Evolutionary conservation across 305 asterid species (phyloP).

Genomic region (Solanum hybrid): DNA sequence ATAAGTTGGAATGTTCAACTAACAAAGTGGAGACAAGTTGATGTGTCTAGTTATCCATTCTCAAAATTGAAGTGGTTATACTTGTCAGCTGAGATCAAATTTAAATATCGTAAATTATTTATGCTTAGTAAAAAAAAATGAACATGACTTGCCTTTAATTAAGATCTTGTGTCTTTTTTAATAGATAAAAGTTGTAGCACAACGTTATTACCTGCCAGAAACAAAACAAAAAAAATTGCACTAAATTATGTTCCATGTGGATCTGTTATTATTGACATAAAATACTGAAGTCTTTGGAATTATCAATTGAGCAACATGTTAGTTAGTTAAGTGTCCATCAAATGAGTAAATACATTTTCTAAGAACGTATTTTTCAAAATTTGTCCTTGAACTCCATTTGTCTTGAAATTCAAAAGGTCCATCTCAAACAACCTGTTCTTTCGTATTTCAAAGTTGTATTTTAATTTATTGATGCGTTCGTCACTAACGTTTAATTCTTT

Average conservation of each 20-base stretch:
- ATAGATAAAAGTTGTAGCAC: not conserved
- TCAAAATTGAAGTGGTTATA: not conserved
- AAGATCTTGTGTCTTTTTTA: not conserved
- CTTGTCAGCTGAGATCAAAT: not conserved
- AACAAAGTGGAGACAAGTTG: not conserved
- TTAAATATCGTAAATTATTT: too few relatives aligned
- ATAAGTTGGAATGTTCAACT: not conserved
- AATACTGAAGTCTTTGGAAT: not conserved
- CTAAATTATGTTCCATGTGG: not conserved
- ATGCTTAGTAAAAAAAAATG: not conserved
- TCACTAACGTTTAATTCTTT: too few relatives aligned
- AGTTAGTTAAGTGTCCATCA: not conserved
- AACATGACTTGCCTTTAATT: not conserved
- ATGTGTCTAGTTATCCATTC: not conserved
- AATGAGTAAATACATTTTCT: too few relatives aligned
- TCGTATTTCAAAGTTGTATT: too few relatives aligned
- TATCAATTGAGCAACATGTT: not conserved
- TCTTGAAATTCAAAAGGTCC: not conserved
- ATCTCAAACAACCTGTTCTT: not conserved
- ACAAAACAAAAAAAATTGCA: not conserved
- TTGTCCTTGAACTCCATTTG: not conserved
- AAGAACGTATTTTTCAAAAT: not conserved
- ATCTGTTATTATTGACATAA: not conserved
- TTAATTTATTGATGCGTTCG: not conserved
- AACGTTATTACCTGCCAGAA: not conserved